Conservation (phyloP, 768 basidiomycete species). For the Rhizopogon rudus region DNA sequence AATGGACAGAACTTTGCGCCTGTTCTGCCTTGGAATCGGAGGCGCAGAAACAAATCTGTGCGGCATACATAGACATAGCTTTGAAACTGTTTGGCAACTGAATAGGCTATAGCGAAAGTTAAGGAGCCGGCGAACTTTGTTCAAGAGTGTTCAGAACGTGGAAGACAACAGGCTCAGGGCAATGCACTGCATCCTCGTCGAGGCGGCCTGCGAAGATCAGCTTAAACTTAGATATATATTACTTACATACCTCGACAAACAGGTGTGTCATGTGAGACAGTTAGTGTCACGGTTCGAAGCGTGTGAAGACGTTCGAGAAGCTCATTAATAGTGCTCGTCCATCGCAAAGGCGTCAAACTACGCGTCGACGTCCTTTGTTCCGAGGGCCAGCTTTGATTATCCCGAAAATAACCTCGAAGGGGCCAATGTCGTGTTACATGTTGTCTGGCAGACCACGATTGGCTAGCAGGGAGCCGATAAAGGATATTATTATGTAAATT, state of each 20-base stretch:
- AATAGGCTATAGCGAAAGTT: no score
- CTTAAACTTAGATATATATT: background rate
- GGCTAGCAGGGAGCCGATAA: background rate
- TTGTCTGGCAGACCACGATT: background rate
- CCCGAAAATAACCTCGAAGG: background rate
- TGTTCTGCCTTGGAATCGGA: background rate
- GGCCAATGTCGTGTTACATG: background rate
- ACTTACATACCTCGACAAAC: background rate
- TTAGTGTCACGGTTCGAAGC: background rate
- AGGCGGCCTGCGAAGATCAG: background rate
- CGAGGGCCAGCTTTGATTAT: background rate
- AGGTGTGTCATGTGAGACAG: slow-evolving; percentile 1
- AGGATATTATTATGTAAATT: slow-evolving; percentile 4
- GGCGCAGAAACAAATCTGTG: no score
- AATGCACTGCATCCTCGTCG: background rate
- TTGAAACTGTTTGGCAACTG: background rate
- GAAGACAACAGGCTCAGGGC: no score
- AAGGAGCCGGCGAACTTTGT: background rate
- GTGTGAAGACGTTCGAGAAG: slow-evolving; percentile 6
- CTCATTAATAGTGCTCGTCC: slow-evolving; percentile 4
- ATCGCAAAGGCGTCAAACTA: background rate
- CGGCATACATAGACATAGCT: background rate
- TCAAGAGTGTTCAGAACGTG: background rate
- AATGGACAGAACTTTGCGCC: background rate
- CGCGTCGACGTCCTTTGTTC: no score